phyloP scores from a whole-genome alignment of 1,139 yeast genomes.

The Yamadazyma friedrichii region DNA sequence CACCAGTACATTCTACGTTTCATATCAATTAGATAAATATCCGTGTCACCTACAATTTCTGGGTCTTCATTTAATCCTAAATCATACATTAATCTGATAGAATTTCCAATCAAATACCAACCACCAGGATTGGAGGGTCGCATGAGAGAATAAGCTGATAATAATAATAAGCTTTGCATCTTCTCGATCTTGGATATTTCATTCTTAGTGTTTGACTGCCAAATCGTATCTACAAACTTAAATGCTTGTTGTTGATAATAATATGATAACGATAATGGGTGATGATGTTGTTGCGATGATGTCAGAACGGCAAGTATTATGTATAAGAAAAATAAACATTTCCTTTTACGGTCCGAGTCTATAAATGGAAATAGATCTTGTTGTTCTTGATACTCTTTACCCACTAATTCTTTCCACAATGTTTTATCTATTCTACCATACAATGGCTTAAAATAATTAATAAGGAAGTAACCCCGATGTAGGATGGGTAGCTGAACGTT shows the following conservation, averaged over 20 bases:
- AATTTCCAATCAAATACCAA: slow-evolving; percentile 83
- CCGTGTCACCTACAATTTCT: slow-evolving; percentile 19
- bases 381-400: background rate
- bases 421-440: slow-evolving; percentile 60
- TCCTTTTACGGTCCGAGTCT: background rate
- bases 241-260: slow-evolving; percentile 68
- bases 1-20: slow-evolving; percentile 85
- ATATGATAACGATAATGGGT: slow-evolving; percentile 63
- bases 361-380: background rate
- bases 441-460: slow-evolving; percentile 65
- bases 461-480: slow-evolving; percentile 72
- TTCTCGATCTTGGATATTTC: slow-evolving; percentile 63
- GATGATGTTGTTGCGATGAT: slow-evolving; percentile 66
- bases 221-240: slow-evolving; percentile 58
- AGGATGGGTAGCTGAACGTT: slow-evolving; percentile 78
- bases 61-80: slow-evolving; percentile 72
- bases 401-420: slow-evolving; percentile 10
- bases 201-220: slow-evolving; percentile 22
- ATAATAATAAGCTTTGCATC: slow-evolving; percentile 64
- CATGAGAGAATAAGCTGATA: slow-evolving; percentile 69
- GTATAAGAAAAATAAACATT: slow-evolving; percentile 57
- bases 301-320: slow-evolving; percentile 78
- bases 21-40: slow-evolving; percentile 60
- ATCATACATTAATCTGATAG: slow-evolving; percentile 74
- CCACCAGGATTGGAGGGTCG: slow-evolving; percentile 79